Conservation (phyloP, 768 basidiomycete genomes). For the Myochromella boudieri region DNA sequence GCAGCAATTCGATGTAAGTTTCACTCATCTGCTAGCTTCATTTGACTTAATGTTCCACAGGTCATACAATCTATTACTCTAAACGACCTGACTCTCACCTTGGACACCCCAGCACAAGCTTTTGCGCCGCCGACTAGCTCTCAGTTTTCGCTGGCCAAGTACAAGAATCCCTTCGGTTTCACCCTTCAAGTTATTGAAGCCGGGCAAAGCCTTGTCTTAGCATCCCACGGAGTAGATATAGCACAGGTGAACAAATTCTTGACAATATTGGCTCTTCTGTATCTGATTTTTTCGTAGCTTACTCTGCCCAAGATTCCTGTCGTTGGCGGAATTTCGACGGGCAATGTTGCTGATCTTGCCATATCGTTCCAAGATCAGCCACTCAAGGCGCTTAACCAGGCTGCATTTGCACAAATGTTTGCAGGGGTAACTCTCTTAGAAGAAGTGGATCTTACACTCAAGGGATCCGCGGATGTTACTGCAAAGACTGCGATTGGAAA, state of each 20-base stretch:
- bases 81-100: constrained; percentile 53
- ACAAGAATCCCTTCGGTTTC: constrained; percentile 79
- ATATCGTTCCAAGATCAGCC: constrained; percentile 58
- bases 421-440: constrained; percentile 54
- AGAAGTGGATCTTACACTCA: constrained; percentile 45
- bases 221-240: constrained; percentile 44
- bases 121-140: constrained; percentile 65
- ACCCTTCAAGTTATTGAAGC: constrained; percentile 62
- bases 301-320: constrained; percentile 46
- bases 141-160: constrained; percentile 50
- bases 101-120: constrained; percentile 50
- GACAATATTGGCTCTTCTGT: not conserved
- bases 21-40: not conserved
- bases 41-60: constrained; percentile 23
- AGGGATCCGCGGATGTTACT: constrained; percentile 56
- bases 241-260: constrained; percentile 43
- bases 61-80: constrained; percentile 66
- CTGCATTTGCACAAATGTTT: constrained; percentile 56
- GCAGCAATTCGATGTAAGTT: constrained; percentile 48
- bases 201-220: constrained; percentile 54
- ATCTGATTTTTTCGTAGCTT: constrained; percentile 34
- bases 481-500: constrained; percentile 65
- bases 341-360: constrained; percentile 59
- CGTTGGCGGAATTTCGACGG: constrained; percentile 66
- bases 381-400: constrained; percentile 54